Percentiles rank a stretch among this genome's conserved stretches.
Evolutionary conservation across 2,329 filamentous ascomycete species (phyloP).

Genomic region (Cadophora malorum): DNA sequence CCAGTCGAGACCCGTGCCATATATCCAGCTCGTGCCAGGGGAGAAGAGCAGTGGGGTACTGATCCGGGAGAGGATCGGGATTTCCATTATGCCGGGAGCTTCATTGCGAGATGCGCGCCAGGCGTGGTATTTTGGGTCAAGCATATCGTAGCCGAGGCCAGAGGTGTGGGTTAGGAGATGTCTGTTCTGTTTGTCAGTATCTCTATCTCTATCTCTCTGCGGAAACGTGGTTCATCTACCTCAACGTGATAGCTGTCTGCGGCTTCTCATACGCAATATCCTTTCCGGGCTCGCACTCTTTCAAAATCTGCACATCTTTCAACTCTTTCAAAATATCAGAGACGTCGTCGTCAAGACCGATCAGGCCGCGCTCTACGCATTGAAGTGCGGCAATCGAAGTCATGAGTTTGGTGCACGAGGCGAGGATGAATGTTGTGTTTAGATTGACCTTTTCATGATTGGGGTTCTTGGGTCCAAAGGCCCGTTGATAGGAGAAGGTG

Average conservation of each 20-base stretch:
- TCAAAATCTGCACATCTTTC: constrained; percentile 35
- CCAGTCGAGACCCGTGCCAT: constrained; percentile 61
- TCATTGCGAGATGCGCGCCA: constrained; percentile 25
- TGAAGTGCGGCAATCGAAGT: constrained; percentile 60
- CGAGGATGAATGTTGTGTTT: constrained; percentile 55
- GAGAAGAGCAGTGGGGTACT: constrained; percentile 63
- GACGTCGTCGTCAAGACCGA: constrained; percentile 54
- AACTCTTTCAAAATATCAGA: constrained; percentile 35
- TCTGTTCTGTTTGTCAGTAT: not conserved
- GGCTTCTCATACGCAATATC: constrained; percentile 30
- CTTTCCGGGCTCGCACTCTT: constrained; percentile 32
- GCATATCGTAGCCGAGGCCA: constrained; percentile 30
- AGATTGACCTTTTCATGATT: constrained; percentile 57
- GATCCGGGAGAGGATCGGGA: constrained; percentile 21
- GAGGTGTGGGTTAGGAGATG: constrained; percentile 36
- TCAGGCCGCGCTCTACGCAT: constrained; percentile 57
- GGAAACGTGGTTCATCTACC: constrained; percentile 23
- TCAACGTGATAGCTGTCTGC: constrained; percentile 34
- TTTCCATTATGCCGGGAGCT: not conserved
- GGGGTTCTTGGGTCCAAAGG: constrained; percentile 55
- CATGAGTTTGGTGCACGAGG: constrained; percentile 64
- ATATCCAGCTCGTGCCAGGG: constrained; percentile 67
- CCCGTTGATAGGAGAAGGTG: constrained; percentile 46
- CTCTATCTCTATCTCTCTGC: not conserved
- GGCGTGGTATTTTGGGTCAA: constrained; percentile 22